Conservation (phyloP, 805 yeast species). For the Cyberlindnera japonica region DNA sequence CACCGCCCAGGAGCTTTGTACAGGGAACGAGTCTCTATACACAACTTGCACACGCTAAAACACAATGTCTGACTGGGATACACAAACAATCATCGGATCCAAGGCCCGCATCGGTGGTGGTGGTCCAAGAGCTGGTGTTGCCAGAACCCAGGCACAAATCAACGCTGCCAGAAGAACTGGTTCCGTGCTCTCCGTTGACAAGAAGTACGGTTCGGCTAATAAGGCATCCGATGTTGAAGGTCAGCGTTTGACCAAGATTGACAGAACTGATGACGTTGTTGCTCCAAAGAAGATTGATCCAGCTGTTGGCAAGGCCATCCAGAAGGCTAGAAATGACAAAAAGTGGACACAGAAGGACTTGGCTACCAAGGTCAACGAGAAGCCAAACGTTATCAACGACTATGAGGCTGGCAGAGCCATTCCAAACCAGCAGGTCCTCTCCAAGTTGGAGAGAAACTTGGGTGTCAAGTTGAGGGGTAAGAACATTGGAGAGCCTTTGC, state of each 20-base stretch:
- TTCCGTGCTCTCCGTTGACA: slow-evolving; percentile 83
- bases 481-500: slow-evolving; percentile 85
- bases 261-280: slow-evolving; percentile 89
- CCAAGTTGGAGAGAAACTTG: slow-evolving; percentile 87
- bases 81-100: slow-evolving; percentile 83
- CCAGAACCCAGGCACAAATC: slow-evolving; percentile 70
- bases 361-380: slow-evolving; percentile 93
- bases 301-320: slow-evolving; percentile 83
- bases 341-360: slow-evolving; percentile 91
- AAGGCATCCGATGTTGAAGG: slow-evolving; percentile 76
- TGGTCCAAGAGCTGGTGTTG: slow-evolving; percentile 84
- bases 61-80: slow-evolving; percentile 80
- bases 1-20: no score
- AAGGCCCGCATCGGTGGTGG: slow-evolving; percentile 85
- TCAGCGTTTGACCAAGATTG: slow-evolving; percentile 89
- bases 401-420: slow-evolving; percentile 96
- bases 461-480: slow-evolving; percentile 97
- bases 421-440: slow-evolving; percentile 93
- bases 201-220: slow-evolving; percentile 76
- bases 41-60: no score
- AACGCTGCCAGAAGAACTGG: slow-evolving; percentile 96
- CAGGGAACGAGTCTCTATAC: no score
- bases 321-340: slow-evolving; percentile 83
- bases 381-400: slow-evolving; percentile 91
- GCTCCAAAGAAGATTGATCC: slow-evolving; percentile 85